Conservation (phyloP, 129 eudicot species). For the carrot (Daucus carota) region DH1_v3.0 NC_030385.2:43619501-43620000, state of each 20-base stretch:
- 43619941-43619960: conserved; percentile 91
- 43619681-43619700: neutral
- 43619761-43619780: too few species aligned
- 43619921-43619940: conserved; percentile 76
- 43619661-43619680: neutral
- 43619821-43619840: conserved; percentile 5
- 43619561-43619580: neutral
- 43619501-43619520: neutral
- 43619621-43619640: neutral
- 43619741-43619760: too few species aligned
- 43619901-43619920: conserved; percentile 70
- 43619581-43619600: neutral
- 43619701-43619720: too few species aligned
- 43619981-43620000: neutral
- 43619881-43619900: conserved; percentile 69
- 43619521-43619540: neutral
- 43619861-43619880: conserved; percentile 94
- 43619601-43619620: neutral
- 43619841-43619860: conserved; percentile 19
- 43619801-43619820: neutral
- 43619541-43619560: neutral
- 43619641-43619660: neutral
- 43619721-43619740: too few species aligned
- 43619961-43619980: conserved; percentile 74
- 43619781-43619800: neutral